Percentiles rank a stretch among this genome's conserved stretches.
Evolutionary conservation across 2,329 filamentous ascomycete species (phyloP).

Genomic region (Chaetomium globosum): DNA sequence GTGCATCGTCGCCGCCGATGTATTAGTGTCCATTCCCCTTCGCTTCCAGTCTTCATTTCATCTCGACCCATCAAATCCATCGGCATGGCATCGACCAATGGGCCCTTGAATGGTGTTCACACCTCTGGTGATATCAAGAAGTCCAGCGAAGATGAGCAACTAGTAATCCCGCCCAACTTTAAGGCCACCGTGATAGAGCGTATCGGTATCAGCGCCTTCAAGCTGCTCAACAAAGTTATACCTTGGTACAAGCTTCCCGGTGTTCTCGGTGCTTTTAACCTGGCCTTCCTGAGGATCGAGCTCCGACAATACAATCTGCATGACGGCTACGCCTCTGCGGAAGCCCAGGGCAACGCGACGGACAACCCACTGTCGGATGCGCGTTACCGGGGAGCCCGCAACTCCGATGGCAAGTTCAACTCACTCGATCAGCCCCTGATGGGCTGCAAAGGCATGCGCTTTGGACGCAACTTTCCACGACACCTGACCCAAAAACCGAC

Average conservation of each 20-base stretch:
- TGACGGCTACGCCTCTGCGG: slow-evolving; percentile 46
- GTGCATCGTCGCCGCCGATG: neutral
- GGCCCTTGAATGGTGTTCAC: neutral
- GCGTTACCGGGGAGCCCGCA: slow-evolving; percentile 43
- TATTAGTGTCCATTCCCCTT: too few relatives aligned
- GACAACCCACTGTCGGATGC: slow-evolving; percentile 40
- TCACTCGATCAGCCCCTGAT: slow-evolving; percentile 46
- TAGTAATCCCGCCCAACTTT: slow-evolving; percentile 30
- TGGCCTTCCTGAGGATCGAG: slow-evolving; percentile 47
- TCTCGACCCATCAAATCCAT: neutral
- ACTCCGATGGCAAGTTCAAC: slow-evolving; percentile 52
- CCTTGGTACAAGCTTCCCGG: slow-evolving; percentile 49
- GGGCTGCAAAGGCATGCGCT: slow-evolving; percentile 50
- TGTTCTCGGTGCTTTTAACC: slow-evolving; percentile 47
- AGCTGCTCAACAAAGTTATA: slow-evolving; percentile 45
- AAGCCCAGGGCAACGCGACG: slow-evolving; percentile 43
- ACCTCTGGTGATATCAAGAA: neutral
- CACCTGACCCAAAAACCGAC: slow-evolving; percentile 44
- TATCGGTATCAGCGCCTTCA: slow-evolving; percentile 42
- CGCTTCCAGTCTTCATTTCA: neutral
- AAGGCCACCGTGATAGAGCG: slow-evolving; percentile 39
- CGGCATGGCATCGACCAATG: neutral
- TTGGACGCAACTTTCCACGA: slow-evolving; percentile 50
- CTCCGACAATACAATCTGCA: slow-evolving; percentile 49
- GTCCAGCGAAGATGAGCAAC: neutral